Evolutionary conservation across 768 basidiomycete species (phyloP).

Genomic region (Naganishia friedmannii): DNA sequence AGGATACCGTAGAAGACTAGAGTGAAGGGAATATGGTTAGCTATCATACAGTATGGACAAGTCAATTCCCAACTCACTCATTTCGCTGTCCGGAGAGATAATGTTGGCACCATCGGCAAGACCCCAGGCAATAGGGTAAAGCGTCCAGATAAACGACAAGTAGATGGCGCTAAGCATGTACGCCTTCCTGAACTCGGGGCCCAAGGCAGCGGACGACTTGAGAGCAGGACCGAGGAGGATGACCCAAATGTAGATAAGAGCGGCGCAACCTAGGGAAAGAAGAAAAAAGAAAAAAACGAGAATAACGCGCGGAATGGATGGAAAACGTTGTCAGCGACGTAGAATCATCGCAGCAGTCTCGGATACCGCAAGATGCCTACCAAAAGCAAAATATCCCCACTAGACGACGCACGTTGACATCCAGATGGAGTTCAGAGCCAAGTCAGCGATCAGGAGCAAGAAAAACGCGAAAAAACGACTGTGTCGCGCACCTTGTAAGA

Average conservation of each 20-base stretch:
- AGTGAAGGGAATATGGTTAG: not conserved
- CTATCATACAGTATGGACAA: not conserved
- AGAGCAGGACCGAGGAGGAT: conserved; percentile 45
- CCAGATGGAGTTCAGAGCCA: not conserved
- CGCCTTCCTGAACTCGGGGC: conserved; percentile 41
- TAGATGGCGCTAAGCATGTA: conserved; percentile 54
- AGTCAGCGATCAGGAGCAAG: conserved; percentile 28
- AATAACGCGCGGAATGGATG: no score
- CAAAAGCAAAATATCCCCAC: conserved; percentile 57
- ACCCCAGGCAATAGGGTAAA: conserved; percentile 64
- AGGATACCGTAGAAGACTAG: conserved; percentile 57
- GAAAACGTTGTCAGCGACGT: no score
- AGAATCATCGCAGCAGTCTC: no score
- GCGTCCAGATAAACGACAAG: conserved; percentile 60
- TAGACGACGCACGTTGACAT: not conserved
- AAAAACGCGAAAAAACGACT: conserved; percentile 17
- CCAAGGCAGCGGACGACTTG: conserved; percentile 45
- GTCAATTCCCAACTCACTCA: conserved; percentile 46
- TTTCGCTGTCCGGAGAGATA: conserved; percentile 59
- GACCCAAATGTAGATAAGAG: conserved; percentile 59
- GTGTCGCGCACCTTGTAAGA: conserved; percentile 55
- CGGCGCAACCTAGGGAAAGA: conserved; percentile 44
- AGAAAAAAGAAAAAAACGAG: not conserved
- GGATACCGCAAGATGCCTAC: not conserved
- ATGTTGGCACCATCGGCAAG: conserved; percentile 59